A percentile compares a stretch with the other conserved stretches of the same genome.
phyloP scores from a whole-genome alignment of 2,329 filamentous ascomycete species.

The Diaporthe helianthi region DNA sequence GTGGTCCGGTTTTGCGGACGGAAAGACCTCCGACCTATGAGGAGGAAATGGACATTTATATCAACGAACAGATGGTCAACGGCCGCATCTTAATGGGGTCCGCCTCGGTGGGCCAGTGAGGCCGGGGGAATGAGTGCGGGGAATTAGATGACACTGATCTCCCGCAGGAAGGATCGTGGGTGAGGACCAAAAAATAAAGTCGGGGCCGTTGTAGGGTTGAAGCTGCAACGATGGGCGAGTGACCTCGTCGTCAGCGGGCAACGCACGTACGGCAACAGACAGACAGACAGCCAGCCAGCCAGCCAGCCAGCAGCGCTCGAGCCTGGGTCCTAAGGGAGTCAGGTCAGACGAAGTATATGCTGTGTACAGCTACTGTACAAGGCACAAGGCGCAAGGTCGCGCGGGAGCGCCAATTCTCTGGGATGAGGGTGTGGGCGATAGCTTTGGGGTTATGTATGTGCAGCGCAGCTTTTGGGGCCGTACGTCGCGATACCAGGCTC shows the following conservation, averaged over 20 bases:
- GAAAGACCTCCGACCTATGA: conserved; percentile 34
- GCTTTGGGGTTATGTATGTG: conserved; percentile 22
- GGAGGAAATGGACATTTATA: conserved; percentile 34
- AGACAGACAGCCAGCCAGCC: too few relatives aligned
- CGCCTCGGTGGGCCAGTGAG: conserved; percentile 32
- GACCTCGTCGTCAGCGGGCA: conserved; percentile 34
- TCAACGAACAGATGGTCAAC: conserved; percentile 36
- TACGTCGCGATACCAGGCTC: conserved; percentile 48
- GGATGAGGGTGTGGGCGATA: conserved; percentile 44
- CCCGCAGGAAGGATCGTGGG: conserved; percentile 35
- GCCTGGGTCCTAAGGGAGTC: conserved; percentile 28
- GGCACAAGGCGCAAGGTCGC: conserved; percentile 42
- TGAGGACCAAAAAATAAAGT: conserved; percentile 32
- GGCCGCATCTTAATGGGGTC: conserved; percentile 41
- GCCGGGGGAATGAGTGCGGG: conserved; percentile 38
- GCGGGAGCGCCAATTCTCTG: conserved; percentile 40
- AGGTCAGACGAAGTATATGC: conserved; percentile 38
- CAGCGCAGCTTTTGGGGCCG: conserved; percentile 42
- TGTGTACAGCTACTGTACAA: conserved; percentile 43
- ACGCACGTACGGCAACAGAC: conserved; percentile 23
- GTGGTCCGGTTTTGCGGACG: conserved; percentile 34
- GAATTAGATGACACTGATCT: conserved; percentile 37
- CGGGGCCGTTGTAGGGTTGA: conserved; percentile 34
- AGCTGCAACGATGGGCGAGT: conserved; percentile 33
- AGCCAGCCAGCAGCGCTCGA: conserved; percentile 30